Evolutionary conservation across 2,329 filamentous ascomycete genomes (phyloP).

Genomic region (Ceratocystis variospora): DNA sequence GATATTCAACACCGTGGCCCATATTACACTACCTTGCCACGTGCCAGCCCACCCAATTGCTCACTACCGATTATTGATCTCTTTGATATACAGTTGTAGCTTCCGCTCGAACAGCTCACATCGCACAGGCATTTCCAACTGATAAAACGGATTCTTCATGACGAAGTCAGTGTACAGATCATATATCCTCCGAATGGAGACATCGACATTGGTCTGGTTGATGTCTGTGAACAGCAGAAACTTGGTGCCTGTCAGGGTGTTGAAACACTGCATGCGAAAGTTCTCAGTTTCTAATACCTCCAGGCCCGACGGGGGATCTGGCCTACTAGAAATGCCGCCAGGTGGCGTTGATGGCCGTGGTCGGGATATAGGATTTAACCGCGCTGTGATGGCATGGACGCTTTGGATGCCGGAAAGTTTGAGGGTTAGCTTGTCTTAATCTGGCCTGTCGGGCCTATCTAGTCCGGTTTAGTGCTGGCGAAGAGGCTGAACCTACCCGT

Average conservation of each 20-base stretch:
- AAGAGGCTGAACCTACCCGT: slow-evolving; percentile 47
- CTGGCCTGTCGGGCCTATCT: background rate
- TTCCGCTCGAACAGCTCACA: slow-evolving; percentile 92
- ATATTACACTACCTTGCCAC: background rate
- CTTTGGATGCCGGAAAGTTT: slow-evolving; percentile 27
- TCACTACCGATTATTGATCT: slow-evolving; percentile 43
- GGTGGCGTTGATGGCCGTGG: slow-evolving; percentile 19
- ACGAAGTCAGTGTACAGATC: slow-evolving; percentile 94
- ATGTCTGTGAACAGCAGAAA: slow-evolving; percentile 91
- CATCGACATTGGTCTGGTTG: slow-evolving; percentile 74
- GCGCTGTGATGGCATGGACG: slow-evolving; percentile 55
- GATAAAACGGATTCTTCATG: slow-evolving; percentile 99
- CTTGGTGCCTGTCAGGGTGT: slow-evolving; percentile 85
- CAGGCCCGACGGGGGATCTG: slow-evolving; percentile 59
- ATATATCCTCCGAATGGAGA: slow-evolving; percentile 72
- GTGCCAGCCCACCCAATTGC: background rate
- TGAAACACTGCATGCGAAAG: slow-evolving; percentile 93
- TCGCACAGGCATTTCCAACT: slow-evolving; percentile 89
- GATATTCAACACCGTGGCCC: background rate
- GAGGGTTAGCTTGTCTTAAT: slow-evolving; percentile 14
- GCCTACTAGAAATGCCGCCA: slow-evolving; percentile 32
- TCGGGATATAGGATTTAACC: slow-evolving; percentile 41
- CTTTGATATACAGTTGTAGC: slow-evolving; percentile 64
- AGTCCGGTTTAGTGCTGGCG: background rate
- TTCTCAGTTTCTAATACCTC: slow-evolving; percentile 89